Evolutionary conservation across 768 basidiomycete species (phyloP).

Genomic region (Baorangia bicolor): DNA sequence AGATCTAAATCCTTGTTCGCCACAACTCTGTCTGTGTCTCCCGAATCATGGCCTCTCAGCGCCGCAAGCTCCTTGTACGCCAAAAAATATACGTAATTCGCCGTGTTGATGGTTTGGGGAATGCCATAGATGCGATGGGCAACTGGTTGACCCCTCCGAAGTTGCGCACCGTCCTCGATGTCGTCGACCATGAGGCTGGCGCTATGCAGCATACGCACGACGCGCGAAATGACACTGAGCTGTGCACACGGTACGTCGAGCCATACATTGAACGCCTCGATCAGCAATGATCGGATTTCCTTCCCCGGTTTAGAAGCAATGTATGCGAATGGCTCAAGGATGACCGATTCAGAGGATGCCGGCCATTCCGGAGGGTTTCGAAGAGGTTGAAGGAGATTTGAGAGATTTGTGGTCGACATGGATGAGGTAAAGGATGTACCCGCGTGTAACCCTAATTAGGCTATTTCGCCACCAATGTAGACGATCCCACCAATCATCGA

Average conservation of each 20-base stretch:
- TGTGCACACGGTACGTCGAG: constrained; percentile 74
- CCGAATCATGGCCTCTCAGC: constrained; percentile 9
- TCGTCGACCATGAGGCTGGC: constrained; percentile 96
- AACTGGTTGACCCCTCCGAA: constrained; percentile 83
- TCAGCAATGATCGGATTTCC: constrained; percentile 84
- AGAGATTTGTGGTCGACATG: constrained; percentile 16
- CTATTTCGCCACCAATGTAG: neutral
- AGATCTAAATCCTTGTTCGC: constrained; percentile 76
- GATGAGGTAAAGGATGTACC: neutral
- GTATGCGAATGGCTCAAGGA: constrained; percentile 89
- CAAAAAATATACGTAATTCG: constrained; percentile 95
- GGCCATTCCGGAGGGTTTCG: constrained; percentile 24
- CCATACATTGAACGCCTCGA: constrained; percentile 94
- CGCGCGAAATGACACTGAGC: constrained; percentile 67
- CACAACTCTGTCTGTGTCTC: constrained; percentile 28
- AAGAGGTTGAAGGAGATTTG: constrained; percentile 20
- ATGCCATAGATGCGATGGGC: constrained; percentile 96
- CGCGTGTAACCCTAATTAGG: neutral
- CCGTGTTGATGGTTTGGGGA: constrained; percentile 95
- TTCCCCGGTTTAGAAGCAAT: constrained; percentile 85
- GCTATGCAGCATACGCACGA: constrained; percentile 93
- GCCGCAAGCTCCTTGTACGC: constrained; percentile 76
- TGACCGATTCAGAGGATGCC: constrained; percentile 36
- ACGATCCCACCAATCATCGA: too few species aligned
- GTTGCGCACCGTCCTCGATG: constrained; percentile 88